These are phyloP conservation scores for Hordeum pubiflorum DNA, from an alignment of 202 grass and related monocot genomes.

Conservation along the genomic window DNA sequence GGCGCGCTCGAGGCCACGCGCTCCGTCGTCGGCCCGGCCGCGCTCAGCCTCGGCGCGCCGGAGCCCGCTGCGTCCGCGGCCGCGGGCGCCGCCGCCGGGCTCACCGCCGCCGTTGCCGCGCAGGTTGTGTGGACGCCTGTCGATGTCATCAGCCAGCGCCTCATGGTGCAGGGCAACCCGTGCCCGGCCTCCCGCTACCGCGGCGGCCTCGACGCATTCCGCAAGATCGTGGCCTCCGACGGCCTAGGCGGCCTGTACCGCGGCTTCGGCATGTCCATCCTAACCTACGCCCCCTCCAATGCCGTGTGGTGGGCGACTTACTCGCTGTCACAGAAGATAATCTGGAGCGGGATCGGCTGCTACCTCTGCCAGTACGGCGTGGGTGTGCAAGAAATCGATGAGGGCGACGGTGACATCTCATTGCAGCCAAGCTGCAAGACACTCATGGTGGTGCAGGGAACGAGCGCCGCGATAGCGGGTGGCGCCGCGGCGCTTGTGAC, in stretches of 20 bases:
- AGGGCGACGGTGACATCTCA: constrained; percentile 27
- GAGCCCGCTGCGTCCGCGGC: constrained; percentile 57
- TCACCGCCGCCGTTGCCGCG: constrained; percentile 62
- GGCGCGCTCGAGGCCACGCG: constrained; percentile 79
- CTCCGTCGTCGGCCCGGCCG: constrained; percentile 44
- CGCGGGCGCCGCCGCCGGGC: constrained; percentile 47
- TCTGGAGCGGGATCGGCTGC: constrained; percentile 72
- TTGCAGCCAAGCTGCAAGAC: constrained; percentile 63
- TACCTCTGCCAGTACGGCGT: constrained; percentile 59
- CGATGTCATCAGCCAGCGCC: constrained; percentile 84
- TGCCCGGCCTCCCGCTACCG: constrained; percentile 44
- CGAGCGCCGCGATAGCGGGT: constrained; percentile 65
- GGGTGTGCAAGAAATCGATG: constrained; percentile 48
- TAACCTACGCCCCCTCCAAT: constrained; percentile 88
- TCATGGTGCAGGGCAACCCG: constrained; percentile 77
- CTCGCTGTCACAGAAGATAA: constrained; percentile 62
- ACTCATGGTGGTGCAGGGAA: constrained; percentile 69
- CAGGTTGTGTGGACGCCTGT: constrained; percentile 93
- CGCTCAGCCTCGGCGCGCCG: constrained; percentile 41
- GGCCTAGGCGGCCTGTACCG: constrained; percentile 82
- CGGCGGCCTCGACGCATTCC: constrained; percentile 80
- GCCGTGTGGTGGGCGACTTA: constrained; percentile 94
- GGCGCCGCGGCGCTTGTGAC: constrained; percentile 64
- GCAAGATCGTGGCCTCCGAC: constrained; percentile 53
- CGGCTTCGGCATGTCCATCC: constrained; percentile 87